Conservation (phyloP, 257 asterid species). For the Nicotiana knightiana region DNA sequence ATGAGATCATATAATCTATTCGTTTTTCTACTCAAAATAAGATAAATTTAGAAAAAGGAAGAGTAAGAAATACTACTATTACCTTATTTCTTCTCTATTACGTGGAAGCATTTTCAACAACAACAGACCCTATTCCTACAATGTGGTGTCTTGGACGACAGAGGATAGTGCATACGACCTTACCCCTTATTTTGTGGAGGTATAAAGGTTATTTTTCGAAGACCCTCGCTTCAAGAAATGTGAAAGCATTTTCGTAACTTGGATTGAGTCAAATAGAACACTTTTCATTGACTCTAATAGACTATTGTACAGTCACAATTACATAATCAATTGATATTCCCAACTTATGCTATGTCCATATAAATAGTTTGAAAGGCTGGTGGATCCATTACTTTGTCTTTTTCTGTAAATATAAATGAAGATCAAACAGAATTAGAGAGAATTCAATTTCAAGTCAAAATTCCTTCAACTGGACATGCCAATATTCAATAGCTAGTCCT, state of each 20-base stretch:
- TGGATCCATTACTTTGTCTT: slow-evolving; percentile 5
- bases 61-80: no score
- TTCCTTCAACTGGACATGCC: background rate
- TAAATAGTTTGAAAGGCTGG: background rate
- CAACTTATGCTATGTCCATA: background rate
- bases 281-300: background rate
- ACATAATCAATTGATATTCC: background rate
- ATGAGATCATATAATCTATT: no score
- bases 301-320: background rate
- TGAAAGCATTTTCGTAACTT: background rate
- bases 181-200: no score
- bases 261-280: background rate
- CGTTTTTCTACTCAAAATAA: no score
- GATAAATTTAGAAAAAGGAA: no score
- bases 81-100: no score
- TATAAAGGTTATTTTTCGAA: no score
- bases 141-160: no score
- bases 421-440: background rate
- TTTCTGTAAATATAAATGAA: background rate
- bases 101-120: no score
- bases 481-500: background rate
- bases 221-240: no score
- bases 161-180: no score
- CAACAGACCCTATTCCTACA: no score
- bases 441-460: background rate